A percentile compares a stretch with the other conserved stretches of the same genome.
Evolutionary conservation across 257 asterid species (phyloP).

Genomic region (Thymus mandschuricus): DNA sequence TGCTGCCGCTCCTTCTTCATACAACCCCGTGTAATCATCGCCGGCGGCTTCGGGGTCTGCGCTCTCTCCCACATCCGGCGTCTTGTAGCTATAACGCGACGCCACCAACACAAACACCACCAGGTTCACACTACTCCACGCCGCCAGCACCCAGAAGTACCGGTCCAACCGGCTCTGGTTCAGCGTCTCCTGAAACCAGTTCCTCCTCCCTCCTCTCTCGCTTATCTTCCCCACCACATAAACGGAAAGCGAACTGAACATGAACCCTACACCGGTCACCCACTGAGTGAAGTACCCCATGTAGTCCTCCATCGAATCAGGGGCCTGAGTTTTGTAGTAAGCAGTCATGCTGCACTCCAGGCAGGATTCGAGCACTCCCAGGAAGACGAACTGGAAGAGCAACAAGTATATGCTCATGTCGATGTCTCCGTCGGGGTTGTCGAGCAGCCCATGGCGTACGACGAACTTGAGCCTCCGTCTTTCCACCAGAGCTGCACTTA

Average conservation of each 20-base stretch:
- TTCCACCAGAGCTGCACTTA: neutral
- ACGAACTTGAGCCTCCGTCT: neutral
- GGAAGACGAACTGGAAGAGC: neutral
- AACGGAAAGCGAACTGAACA: neutral
- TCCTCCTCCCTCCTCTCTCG: neutral
- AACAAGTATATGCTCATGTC: neutral
- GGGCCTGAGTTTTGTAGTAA: neutral
- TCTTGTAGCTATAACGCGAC: conserved; percentile 34
- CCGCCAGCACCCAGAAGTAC: conserved; percentile 60
- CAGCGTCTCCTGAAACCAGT: conserved; percentile 34
- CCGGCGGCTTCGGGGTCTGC: neutral
- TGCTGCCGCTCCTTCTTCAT: neutral
- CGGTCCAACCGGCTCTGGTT: conserved; percentile 60
- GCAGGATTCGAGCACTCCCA: neutral
- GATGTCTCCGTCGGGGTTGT: neutral
- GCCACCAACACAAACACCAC: conserved; percentile 32
- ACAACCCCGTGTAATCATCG: neutral
- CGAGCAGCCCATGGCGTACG: neutral
- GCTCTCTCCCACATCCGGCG: neutral
- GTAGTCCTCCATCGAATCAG: neutral
- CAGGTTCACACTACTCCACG: conserved; percentile 44
- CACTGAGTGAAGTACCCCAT: neutral
- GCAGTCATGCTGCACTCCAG: neutral
- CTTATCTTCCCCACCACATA: neutral
- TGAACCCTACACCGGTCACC: neutral